These are phyloP conservation scores for Chamaecrista fasciculata DNA, from an alignment of 306 rosid species.

Conservation along the genomic window DNA sequence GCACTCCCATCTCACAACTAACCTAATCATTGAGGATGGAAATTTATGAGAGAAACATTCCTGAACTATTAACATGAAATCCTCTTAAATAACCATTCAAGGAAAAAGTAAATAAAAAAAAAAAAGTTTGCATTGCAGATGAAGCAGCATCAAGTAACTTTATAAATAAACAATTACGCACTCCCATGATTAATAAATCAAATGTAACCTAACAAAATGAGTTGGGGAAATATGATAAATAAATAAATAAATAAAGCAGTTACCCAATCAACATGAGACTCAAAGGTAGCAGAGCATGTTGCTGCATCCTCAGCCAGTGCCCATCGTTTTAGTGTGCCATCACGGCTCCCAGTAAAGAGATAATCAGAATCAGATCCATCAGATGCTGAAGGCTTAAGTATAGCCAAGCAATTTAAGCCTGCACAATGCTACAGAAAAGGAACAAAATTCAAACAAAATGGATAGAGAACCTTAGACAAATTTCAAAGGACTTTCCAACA, in stretches of 20 bases:
- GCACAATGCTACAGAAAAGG: conserved; percentile 73
- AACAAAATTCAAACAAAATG: conserved; percentile 24
- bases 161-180: neutral
- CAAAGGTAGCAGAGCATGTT: conserved; percentile 78
- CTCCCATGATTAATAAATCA: conserved; percentile 7
- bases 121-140: neutral
- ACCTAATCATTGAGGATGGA: neutral
- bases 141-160: neutral
- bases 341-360: conserved; percentile 86
- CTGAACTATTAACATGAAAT: neutral
- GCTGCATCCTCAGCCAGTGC: conserved; percentile 53
- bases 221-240: neutral
- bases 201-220: conserved; percentile 17
- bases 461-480: neutral
- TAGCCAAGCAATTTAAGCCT: conserved; percentile 70
- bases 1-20: neutral
- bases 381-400: conserved; percentile 46
- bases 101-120: neutral
- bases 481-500: neutral
- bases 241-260: conserved; percentile 1
- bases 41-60: conserved; percentile 14
- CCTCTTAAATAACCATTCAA: conserved; percentile 2
- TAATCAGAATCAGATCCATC: conserved; percentile 52
- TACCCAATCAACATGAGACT: conserved; percentile 98
- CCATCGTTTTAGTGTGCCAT: conserved; percentile 83